Conservation (phyloP, 371 early-diverging fungal genomes). For the Encephalitozoon hellem region DNA sequence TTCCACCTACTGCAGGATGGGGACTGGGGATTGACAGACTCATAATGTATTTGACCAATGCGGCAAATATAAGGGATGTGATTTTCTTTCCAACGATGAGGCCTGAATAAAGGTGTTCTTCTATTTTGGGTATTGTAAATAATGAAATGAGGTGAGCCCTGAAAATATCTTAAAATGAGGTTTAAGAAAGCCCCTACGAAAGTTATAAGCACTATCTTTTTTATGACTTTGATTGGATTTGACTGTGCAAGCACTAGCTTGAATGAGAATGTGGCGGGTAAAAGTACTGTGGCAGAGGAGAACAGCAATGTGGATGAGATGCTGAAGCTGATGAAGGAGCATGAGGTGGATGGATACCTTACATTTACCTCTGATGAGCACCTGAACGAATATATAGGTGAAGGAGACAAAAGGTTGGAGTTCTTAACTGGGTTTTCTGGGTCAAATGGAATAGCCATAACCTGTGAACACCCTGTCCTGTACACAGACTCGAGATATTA, state of each 20-base stretch:
- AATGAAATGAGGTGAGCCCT: no score
- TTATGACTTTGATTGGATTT: background rate
- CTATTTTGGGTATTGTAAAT: background rate
- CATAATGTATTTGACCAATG: constrained; percentile 94
- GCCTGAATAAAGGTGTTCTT: constrained; percentile 40
- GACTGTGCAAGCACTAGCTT: background rate
- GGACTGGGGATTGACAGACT: constrained; percentile 96
- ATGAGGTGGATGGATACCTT: constrained; percentile 47
- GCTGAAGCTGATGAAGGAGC: constrained; percentile 4
- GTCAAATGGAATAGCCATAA: constrained; percentile 77
- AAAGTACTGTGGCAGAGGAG: no score
- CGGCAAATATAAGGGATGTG: constrained; percentile 93
- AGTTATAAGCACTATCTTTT: background rate
- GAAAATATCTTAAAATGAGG: no score
- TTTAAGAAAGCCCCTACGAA: background rate
- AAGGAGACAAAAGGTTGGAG: constrained; percentile 75
- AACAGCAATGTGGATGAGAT: background rate
- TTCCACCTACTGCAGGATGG: constrained; percentile 95
- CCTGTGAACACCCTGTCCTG: constrained; percentile 67
- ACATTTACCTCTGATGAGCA: constrained; percentile 54
- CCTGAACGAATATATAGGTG: constrained; percentile 84
- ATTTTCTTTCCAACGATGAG: constrained; percentile 77
- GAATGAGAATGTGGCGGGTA: no score
- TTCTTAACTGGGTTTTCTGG: constrained; percentile 93
- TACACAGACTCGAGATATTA: constrained; percentile 97